phyloP scores from a whole-genome alignment of 306 rosid genomes.

The Lathyrus oleraceus region DNA sequence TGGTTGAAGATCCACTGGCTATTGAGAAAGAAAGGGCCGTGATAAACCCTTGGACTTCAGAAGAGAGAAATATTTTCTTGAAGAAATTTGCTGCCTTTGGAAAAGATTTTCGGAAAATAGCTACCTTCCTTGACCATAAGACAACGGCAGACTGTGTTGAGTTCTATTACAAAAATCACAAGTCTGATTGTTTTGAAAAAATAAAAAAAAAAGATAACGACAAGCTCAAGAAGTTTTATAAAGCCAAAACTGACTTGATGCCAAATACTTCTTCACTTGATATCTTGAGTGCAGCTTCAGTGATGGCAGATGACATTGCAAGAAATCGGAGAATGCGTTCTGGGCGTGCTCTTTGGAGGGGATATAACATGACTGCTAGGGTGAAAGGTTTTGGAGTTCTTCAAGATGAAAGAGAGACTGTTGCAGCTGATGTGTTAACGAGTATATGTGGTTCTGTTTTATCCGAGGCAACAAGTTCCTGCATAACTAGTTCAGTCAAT shows the following conservation, averaged over 20 bases:
- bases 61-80: conserved; percentile 60
- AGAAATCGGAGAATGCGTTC: conserved; percentile 42
- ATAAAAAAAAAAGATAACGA: conserved; percentile 49
- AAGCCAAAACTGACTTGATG: conserved; percentile 45
- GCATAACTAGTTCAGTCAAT: conserved; percentile 59
- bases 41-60: conserved; percentile 87
- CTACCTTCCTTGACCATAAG: conserved; percentile 78
- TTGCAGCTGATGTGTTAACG: conserved; percentile 70
- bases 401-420: conserved; percentile 62
- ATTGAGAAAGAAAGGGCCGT: conserved; percentile 74
- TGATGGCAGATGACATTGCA: conserved; percentile 44
- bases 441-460: conserved; percentile 65
- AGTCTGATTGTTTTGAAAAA: conserved; percentile 64
- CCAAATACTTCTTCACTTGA: conserved; percentile 66
- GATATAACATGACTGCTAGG: conserved; percentile 37
- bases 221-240: conserved; percentile 48
- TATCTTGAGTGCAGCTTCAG: conserved; percentile 69
- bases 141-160: conserved; percentile 90
- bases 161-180: conserved; percentile 84
- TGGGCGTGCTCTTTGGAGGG: conserved; percentile 49
- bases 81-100: conserved; percentile 63
- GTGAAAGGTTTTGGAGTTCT: conserved; percentile 44
- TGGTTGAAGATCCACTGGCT: conserved; percentile 81
- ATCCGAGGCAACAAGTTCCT: conserved; percentile 67
- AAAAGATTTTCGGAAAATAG: conserved; percentile 78